A percentile compares a stretch with the other conserved stretches of the same genome.
Evolutionary conservation across 208 protist genomes (phyloP).

Genomic region (Acanthamoeba healyi): DNA sequence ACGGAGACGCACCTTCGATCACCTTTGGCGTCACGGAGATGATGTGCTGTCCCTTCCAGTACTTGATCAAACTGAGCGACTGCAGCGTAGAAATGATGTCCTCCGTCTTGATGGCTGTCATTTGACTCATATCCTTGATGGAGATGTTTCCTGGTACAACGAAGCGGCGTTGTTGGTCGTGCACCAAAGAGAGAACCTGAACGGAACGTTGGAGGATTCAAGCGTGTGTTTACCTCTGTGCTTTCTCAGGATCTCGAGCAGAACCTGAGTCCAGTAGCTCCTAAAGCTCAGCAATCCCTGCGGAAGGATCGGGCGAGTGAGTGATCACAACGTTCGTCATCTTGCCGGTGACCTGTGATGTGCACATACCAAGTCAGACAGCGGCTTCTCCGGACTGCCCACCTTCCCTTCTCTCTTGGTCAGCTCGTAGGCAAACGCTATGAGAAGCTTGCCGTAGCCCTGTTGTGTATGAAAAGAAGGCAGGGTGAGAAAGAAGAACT

Average conservation of each 20-base stretch:
- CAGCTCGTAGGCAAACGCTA: slow-evolving; percentile 98
- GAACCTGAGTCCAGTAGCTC: slow-evolving; percentile 94
- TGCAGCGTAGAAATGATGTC: slow-evolving; percentile 92
- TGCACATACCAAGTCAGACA: slow-evolving; percentile 95
- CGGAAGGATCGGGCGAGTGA: neutral
- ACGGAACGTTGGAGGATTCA: neutral
- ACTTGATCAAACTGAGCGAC: slow-evolving; percentile 89
- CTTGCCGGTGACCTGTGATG: neutral
- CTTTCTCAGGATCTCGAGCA: slow-evolving; percentile 90
- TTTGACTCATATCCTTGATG: slow-evolving; percentile 86
- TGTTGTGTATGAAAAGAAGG: slow-evolving; percentile 32
- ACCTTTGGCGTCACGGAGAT: slow-evolving; percentile 90
- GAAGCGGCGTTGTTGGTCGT: neutral
- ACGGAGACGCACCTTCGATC: slow-evolving; percentile 82
- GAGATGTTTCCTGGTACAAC: slow-evolving; percentile 77
- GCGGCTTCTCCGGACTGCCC: slow-evolving; percentile 99
- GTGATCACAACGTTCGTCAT: neutral
- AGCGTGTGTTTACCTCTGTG: slow-evolving; percentile 77
- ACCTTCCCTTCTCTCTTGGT: slow-evolving; percentile 96
- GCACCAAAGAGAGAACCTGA: neutral
- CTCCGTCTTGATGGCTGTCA: slow-evolving; percentile 87
- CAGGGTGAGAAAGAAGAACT: slow-evolving; percentile 92
- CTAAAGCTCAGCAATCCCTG: slow-evolving; percentile 95
- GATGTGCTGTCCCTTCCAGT: slow-evolving; percentile 92
- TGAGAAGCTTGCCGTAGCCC: slow-evolving; percentile 98